Conservation (phyloP, 371 early-diverging fungal species). For the Syncephalastrum contaminatum region DNA sequence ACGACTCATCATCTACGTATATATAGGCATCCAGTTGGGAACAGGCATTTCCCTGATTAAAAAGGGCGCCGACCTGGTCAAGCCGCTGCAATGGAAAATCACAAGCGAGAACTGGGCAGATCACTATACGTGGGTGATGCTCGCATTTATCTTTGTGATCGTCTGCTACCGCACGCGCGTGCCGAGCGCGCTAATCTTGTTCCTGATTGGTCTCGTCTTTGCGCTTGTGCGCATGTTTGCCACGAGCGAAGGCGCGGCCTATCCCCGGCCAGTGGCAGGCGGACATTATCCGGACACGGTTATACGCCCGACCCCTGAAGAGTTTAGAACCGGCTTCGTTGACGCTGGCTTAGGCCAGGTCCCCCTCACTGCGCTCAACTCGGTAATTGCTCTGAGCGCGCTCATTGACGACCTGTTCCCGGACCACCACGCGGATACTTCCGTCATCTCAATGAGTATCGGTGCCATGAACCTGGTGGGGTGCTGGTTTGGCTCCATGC, state of each 20-base stretch:
- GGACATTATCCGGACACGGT: constrained; percentile 59
- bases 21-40: constrained; percentile 75
- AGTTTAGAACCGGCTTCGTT: constrained; percentile 71
- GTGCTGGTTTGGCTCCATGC: constrained; percentile 85
- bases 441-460: constrained; percentile 67
- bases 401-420: constrained; percentile 86
- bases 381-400: constrained; percentile 78
- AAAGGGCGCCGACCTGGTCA: constrained; percentile 68
- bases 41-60: constrained; percentile 75
- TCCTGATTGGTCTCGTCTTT: constrained; percentile 71
- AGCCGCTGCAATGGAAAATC: constrained; percentile 27
- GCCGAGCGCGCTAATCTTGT: constrained; percentile 75
- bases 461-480: constrained; percentile 86
- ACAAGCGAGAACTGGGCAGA: constrained; percentile 62
- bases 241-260: constrained; percentile 15
- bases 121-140: constrained; percentile 72
- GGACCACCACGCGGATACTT: constrained; percentile 55
- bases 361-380: constrained; percentile 84
- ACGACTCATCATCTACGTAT: background rate
- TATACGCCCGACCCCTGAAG: constrained; percentile 61
- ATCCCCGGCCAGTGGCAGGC: constrained; percentile 47
- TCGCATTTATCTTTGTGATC: constrained; percentile 69
- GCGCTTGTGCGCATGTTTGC: constrained; percentile 58
- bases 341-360: constrained; percentile 88
- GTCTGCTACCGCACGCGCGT: constrained; percentile 66